Evolutionary conservation across 2,329 filamentous ascomycete species (phyloP), one percentile per base, ranked within the genome.

Genomic region (Tolypocladium guangdongense): DNA sequence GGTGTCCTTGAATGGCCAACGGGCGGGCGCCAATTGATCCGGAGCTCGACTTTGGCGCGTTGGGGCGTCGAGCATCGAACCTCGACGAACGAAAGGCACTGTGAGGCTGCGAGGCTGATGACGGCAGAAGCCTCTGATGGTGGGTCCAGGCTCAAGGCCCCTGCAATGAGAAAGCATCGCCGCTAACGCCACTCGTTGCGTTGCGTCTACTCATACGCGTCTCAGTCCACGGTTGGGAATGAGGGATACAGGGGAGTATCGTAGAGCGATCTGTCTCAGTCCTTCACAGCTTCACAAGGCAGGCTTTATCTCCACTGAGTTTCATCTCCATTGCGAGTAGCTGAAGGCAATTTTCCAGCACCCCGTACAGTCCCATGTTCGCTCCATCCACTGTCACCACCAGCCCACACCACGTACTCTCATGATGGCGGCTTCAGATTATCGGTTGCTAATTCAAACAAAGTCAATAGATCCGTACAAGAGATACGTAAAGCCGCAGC

Each of bases 351-450:
- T 46, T 12, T 32, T 32, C 24, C 43, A n/a, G 18, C 27, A 1
- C 43, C 8, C 10, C 4, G 12, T 10, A n/a, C n/a, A n/a, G n/a
- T 14, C 10, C 41, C 22, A 4, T 45, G 8, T 7, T 45, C 41
- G 41, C 41, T 22, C 30, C 24, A 45, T 18, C 14, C 14, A 45
- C 22, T n/a, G n/a, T n/a, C n/a, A 6, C 7, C 30, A 8, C 20
- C 35, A 20, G 27, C 39, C 7, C 37, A 39, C 33, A 22, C 27
- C 22, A 18, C 14, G 20, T 30, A 32, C 3, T 12, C 16, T 78
- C 66, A 89, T 55, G 83, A 79, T 3, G 89, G 87, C 27, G 92
- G 87, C 66, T 90, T 88, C 43, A 95, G 72, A 60, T 87, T 90
- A 59, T 91, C 88, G 62, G 90, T 95, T 39, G 88, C 89, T 95